Percentiles rank a stretch among this genome's conserved stretches.
Evolutionary conservation across 2,329 filamentous ascomycete genomes (phyloP).

Genomic region (Botrytis elliptica): DNA sequence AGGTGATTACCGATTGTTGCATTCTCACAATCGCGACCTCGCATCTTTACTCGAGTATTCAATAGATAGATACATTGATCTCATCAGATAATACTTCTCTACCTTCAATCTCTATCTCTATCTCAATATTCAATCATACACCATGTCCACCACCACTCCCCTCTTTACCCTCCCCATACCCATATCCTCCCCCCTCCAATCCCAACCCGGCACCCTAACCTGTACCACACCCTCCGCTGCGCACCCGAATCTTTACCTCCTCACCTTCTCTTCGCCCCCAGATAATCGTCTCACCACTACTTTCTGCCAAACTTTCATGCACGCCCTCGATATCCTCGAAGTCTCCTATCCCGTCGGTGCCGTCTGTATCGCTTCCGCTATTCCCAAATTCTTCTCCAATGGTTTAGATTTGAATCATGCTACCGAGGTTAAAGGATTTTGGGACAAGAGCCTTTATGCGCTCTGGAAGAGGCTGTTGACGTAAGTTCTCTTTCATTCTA

Average conservation of each 20-base stretch:
- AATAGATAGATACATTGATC: not conserved
- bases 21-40: not conserved
- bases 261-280: slow-evolving; percentile 67
- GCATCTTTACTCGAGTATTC: not conserved
- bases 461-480: slow-evolving; percentile 65
- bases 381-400: slow-evolving; percentile 80
- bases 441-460: slow-evolving; percentile 58
- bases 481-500: slow-evolving; percentile 38
- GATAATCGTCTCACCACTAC: slow-evolving; percentile 74
- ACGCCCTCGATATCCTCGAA: slow-evolving; percentile 74
- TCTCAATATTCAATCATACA: slow-evolving; percentile 7
- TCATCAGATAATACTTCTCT: not conserved
- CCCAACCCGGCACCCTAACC: slow-evolving; percentile 56
- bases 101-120: not conserved
- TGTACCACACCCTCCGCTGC: slow-evolving; percentile 58
- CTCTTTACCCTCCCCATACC: slow-evolving; percentile 62
- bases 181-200: slow-evolving; percentile 43
- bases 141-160: slow-evolving; percentile 27
- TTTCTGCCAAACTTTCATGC: slow-evolving; percentile 65
- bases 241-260: slow-evolving; percentile 58
- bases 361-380: slow-evolving; percentile 71
- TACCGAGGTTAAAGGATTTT: slow-evolving; percentile 59
- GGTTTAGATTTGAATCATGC: slow-evolving; percentile 75
- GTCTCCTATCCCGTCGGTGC: slow-evolving; percentile 64
- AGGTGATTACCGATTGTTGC: not conserved